These are phyloP conservation scores for Borovskyia barvae DNA, from an alignment of 208 protist species.

Conservation along the genomic window DNA sequence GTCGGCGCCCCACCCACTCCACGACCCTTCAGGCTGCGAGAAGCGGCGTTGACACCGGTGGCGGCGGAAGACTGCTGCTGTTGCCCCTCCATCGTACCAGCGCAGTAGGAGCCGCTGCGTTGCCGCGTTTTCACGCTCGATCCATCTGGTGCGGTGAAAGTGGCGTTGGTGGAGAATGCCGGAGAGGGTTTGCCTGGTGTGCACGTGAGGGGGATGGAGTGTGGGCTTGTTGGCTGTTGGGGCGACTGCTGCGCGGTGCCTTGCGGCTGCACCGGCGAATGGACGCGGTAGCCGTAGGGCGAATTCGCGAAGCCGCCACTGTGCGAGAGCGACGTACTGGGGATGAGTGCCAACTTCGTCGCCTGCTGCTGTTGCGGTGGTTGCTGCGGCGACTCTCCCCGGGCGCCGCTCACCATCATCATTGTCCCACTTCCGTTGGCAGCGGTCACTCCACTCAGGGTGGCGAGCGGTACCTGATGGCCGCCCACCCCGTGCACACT, in stretches of 20 bases:
- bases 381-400: slow-evolving; percentile 11
- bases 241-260: neutral
- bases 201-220: slow-evolving; percentile 15
- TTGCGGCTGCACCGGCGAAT: slow-evolving; percentile 18
- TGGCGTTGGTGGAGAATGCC: neutral
- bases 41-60: neutral
- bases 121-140: too few relatives aligned
- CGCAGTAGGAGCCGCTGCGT: too few relatives aligned
- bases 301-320: slow-evolving; percentile 24
- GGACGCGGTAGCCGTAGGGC: slow-evolving; percentile 25
- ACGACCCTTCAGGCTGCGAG: slow-evolving; percentile 6
- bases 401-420: slow-evolving; percentile 10
- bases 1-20: neutral
- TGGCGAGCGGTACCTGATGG: neutral
- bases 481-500: neutral
- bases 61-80: slow-evolving; percentile 11
- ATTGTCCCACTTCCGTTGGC: slow-evolving; percentile 13
- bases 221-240: neutral
- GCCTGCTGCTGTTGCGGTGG: too few relatives aligned
- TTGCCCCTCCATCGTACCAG: slow-evolving; percentile 8
- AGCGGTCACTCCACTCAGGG: slow-evolving; percentile 1
- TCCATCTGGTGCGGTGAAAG: neutral
- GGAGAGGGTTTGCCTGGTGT: too few relatives aligned
- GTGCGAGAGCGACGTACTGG: slow-evolving; percentile 20
- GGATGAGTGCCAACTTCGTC: slow-evolving; percentile 22